Conservation (phyloP, 2,329 filamentous ascomycete genomes). For the Calonectria crousiana region DNA sequence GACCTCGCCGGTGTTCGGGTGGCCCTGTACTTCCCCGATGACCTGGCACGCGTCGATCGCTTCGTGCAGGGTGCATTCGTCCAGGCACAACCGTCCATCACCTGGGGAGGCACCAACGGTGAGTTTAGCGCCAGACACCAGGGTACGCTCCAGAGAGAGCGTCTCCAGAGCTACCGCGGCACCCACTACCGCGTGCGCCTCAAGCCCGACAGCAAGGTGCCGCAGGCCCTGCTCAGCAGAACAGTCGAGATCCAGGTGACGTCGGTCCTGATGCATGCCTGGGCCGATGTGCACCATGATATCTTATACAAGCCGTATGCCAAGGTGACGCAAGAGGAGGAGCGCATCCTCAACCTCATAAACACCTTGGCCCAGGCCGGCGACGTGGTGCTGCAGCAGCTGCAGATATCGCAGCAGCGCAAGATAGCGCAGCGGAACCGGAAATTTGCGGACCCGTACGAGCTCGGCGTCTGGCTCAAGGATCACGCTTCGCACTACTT, state of each 20-base stretch:
- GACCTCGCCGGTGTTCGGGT: background rate
- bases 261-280: background rate
- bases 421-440: background rate
- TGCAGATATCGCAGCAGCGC: background rate
- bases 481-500: background rate
- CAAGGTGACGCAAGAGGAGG: background rate
- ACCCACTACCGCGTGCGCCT: background rate
- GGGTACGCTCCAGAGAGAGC: background rate
- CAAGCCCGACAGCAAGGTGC: background rate
- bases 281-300: background rate
- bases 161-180: background rate
- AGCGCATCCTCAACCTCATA: background rate
- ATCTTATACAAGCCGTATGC: background rate
- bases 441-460: background rate
- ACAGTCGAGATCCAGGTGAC: slow-evolving; percentile 1
- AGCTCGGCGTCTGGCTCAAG: background rate
- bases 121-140: background rate
- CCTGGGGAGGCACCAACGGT: background rate
- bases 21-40: background rate
- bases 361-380: background rate
- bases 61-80: background rate
- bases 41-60: background rate
- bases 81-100: background rate
- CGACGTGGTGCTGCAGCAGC: background rate
- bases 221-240: background rate